These are phyloP conservation scores for Arxiozyma telluris DNA, from an alignment of 1,139 yeast species.

Conservation along the genomic window DNA sequence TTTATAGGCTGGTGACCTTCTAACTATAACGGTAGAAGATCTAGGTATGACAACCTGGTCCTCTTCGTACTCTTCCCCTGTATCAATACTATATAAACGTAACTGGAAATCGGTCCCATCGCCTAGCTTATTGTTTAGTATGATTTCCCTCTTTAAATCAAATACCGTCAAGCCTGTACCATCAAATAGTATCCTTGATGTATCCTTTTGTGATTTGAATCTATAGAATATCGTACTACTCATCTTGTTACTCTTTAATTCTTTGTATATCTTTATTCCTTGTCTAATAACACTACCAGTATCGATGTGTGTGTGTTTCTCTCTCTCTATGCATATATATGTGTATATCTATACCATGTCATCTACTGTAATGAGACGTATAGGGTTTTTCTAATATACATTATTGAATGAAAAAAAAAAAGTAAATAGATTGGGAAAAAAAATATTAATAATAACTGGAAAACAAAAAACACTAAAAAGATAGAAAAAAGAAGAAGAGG, in stretches of 20 bases:
- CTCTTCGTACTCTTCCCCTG: slow-evolving; percentile 75
- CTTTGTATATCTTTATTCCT: background rate
- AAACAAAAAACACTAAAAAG: no score
- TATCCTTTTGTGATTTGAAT: slow-evolving; percentile 76
- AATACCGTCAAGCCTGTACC: slow-evolving; percentile 95
- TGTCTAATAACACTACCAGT: no score
- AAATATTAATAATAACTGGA: no score
- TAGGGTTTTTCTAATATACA: no score
- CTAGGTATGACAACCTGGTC: slow-evolving; percentile 79
- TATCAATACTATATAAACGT: slow-evolving; percentile 64
- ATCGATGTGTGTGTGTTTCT: no score
- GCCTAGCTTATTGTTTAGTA: slow-evolving; percentile 70
- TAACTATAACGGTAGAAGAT: slow-evolving; percentile 73
- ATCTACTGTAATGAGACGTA: no score
- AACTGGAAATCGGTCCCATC: slow-evolving; percentile 81
- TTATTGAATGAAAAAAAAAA: background rate
- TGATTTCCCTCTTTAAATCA: slow-evolving; percentile 86
- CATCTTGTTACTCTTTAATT: slow-evolving; percentile 38
- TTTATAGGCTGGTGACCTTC: slow-evolving; percentile 65
- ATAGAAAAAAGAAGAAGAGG: background rate
- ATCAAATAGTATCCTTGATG: slow-evolving; percentile 77
- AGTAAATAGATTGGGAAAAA: background rate
- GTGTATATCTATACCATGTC: no score
- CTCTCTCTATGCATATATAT: no score
- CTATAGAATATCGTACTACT: slow-evolving; percentile 84